These are phyloP conservation scores for Daldinia decipiens DNA, from an alignment of 495 filamentous ascomycete species.

Conservation along the genomic window DNA sequence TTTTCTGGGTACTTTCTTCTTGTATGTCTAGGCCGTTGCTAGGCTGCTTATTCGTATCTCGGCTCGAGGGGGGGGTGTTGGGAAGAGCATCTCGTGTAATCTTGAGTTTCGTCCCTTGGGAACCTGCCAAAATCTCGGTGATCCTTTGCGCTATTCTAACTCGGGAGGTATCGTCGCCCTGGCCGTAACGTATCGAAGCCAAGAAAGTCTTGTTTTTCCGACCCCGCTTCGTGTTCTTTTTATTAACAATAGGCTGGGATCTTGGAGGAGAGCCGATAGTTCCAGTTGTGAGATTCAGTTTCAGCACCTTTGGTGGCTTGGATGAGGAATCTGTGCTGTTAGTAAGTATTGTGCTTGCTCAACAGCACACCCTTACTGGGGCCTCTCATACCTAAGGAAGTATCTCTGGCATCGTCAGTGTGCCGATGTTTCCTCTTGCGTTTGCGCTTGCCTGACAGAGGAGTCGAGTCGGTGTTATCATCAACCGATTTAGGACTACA, in stretches of 20 bases:
- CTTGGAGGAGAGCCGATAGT: constrained; percentile 66
- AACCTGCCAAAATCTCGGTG: constrained; percentile 44
- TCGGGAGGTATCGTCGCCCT: constrained; percentile 46
- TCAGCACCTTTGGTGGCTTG: constrained; percentile 59
- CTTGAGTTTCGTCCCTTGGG: constrained; percentile 20
- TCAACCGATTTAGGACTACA: constrained; percentile 32
- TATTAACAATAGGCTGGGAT: constrained; percentile 8
- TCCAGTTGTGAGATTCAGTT: constrained; percentile 61
- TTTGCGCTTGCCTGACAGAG: neutral
- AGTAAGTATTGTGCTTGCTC: neutral
- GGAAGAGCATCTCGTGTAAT: neutral
- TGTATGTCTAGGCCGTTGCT: neutral
- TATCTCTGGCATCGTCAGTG: constrained; percentile 11
- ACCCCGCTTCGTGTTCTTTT: constrained; percentile 23
- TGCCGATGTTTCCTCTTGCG: constrained; percentile 43
- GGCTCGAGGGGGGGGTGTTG: constrained; percentile 27
- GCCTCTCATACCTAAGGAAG: constrained; percentile 12
- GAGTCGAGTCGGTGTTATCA: constrained; percentile 16
- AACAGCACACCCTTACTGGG: neutral
- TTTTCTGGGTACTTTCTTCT: neutral
- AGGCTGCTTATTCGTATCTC: constrained; percentile 12
- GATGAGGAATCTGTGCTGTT: constrained; percentile 9
- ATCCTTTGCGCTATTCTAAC: constrained; percentile 50
- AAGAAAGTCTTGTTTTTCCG: constrained; percentile 39
- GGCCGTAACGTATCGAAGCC: constrained; percentile 51